phyloP scores from a whole-genome alignment of 2,329 filamentous ascomycete species.

The Rhynchosporium agropyri region DNA sequence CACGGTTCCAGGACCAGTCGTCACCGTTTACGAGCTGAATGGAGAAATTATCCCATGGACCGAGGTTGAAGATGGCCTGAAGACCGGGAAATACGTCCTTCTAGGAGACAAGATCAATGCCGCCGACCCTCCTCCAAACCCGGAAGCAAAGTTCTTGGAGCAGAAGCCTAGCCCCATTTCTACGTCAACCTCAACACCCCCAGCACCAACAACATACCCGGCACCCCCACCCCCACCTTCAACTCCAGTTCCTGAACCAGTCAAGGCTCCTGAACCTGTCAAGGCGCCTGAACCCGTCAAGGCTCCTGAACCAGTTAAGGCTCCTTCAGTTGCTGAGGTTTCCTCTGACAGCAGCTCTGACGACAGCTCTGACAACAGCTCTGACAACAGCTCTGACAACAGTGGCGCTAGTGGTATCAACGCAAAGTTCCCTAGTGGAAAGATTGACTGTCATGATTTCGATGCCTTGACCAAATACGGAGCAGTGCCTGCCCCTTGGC shows the following conservation, averaged over 20 bases:
- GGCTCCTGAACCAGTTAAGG: background rate
- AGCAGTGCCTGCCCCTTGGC: conserved; percentile 69
- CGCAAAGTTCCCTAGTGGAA: conserved; percentile 73
- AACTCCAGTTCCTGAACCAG: conserved; percentile 1
- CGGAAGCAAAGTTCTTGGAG: conserved; percentile 28
- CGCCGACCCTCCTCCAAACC: conserved; percentile 43
- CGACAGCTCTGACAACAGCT: conserved; percentile 25
- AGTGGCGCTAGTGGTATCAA: conserved; percentile 55
- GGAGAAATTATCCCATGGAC: conserved; percentile 60
- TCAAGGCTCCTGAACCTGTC: too few species aligned
- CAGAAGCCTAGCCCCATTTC: conserved; percentile 29
- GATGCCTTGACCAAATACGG: conserved; percentile 73
- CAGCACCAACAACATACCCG: conserved; percentile 43
- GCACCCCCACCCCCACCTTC: conserved; percentile 40
- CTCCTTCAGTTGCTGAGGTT: conserved; percentile 35
- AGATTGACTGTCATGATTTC: conserved; percentile 71
- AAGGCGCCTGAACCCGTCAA: too few species aligned
- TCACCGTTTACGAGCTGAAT: conserved; percentile 72
- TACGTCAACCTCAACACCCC: conserved; percentile 43
- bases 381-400: conserved; percentile 34
- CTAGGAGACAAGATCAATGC: conserved; percentile 55
- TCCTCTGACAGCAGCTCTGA: conserved; percentile 33
- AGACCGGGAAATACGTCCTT: conserved; percentile 69
- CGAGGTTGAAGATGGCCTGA: conserved; percentile 72
- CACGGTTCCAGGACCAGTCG: conserved; percentile 59